Evolutionary conservation across 768 basidiomycete species (phyloP).

Genomic region (Pisolithus microcarpus): DNA sequence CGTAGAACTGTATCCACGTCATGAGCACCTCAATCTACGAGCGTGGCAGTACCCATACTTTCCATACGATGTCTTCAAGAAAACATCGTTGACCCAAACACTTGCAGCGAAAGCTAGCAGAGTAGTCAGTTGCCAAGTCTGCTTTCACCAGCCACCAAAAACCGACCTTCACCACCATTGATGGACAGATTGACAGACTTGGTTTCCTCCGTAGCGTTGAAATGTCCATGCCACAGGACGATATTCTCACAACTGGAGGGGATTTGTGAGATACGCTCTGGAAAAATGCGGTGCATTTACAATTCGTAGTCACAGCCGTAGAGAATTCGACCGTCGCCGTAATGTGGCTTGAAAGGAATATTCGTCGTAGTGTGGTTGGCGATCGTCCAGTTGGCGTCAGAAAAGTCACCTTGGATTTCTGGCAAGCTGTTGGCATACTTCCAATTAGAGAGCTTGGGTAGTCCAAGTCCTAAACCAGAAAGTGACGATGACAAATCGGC

Average conservation of each 20-base stretch:
- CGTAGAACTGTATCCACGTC: slow-evolving; percentile 43
- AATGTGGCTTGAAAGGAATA: slow-evolving; percentile 59
- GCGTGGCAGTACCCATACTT: slow-evolving; percentile 41
- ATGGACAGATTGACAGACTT: slow-evolving; percentile 67
- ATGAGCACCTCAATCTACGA: not conserved
- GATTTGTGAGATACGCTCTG: slow-evolving; percentile 2
- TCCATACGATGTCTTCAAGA: slow-evolving; percentile 67
- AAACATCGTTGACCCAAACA: slow-evolving; percentile 70
- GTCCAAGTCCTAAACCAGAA: slow-evolving; percentile 25
- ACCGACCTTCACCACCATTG: slow-evolving; percentile 68
- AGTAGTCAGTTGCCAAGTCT: not conserved
- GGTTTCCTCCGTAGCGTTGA: slow-evolving; percentile 52
- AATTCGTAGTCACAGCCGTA: slow-evolving; percentile 87
- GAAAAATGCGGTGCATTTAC: slow-evolving; percentile 35
- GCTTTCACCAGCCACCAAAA: not conserved
- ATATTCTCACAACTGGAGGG: slow-evolving; percentile 66
- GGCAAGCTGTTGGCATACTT: slow-evolving; percentile 70
- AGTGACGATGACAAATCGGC: slow-evolving; percentile 35
- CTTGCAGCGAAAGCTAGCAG: slow-evolving; percentile 65
- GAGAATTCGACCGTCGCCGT: slow-evolving; percentile 69
- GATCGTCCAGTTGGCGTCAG: slow-evolving; percentile 56
- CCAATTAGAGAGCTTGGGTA: slow-evolving; percentile 60
- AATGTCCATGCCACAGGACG: slow-evolving; percentile 80
- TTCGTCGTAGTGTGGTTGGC: slow-evolving; percentile 73
- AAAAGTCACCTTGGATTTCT: slow-evolving; percentile 50